These are phyloP conservation scores for Lactarius psammicola DNA, from an alignment of 768 basidiomycete species.

Conservation along the genomic window DNA sequence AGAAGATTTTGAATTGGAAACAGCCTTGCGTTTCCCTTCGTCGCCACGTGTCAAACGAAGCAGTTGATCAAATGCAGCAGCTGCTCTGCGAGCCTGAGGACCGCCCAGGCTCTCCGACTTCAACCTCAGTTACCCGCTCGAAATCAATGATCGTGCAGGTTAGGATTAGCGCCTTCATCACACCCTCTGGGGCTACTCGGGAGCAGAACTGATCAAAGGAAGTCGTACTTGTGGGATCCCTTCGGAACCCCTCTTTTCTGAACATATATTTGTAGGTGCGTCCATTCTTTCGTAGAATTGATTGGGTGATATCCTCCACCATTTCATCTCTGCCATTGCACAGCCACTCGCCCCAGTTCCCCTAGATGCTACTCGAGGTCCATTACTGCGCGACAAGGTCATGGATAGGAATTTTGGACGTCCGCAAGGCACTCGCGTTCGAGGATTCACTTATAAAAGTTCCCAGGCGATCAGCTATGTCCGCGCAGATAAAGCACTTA, in stretches of 20 bases:
- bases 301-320: slow-evolving; percentile 85
- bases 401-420: slow-evolving; percentile 83
- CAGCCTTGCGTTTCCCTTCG: slow-evolving; percentile 82
- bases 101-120: slow-evolving; percentile 75
- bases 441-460: slow-evolving; percentile 89
- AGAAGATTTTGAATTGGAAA: slow-evolving; percentile 97
- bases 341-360: slow-evolving; percentile 84
- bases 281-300: slow-evolving; percentile 88
- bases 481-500: slow-evolving; percentile 71
- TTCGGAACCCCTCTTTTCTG: slow-evolving; percentile 19
- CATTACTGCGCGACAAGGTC: slow-evolving; percentile 80
- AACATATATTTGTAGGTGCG: slow-evolving; percentile 53
- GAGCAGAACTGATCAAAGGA: slow-evolving; percentile 90
- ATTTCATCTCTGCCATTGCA: slow-evolving; percentile 66
- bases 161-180: slow-evolving; percentile 70
- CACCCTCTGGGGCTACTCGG: slow-evolving; percentile 49
- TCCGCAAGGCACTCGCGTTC: slow-evolving; percentile 91
- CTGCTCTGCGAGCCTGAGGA: slow-evolving; percentile 96
- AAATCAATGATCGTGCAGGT: slow-evolving; percentile 74
- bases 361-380: slow-evolving; percentile 84
- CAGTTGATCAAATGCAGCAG: slow-evolving; percentile 81
- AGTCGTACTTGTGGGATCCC: slow-evolving; percentile 17
- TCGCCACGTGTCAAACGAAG: slow-evolving; percentile 86
- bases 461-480: slow-evolving; percentile 76
- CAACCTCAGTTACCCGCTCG: slow-evolving; percentile 66